Evolutionary conservation across 768 basidiomycete genomes (phyloP), one percentile per base, ranked within the genome.

Genomic region (Leccinum subtestaceum): DNA sequence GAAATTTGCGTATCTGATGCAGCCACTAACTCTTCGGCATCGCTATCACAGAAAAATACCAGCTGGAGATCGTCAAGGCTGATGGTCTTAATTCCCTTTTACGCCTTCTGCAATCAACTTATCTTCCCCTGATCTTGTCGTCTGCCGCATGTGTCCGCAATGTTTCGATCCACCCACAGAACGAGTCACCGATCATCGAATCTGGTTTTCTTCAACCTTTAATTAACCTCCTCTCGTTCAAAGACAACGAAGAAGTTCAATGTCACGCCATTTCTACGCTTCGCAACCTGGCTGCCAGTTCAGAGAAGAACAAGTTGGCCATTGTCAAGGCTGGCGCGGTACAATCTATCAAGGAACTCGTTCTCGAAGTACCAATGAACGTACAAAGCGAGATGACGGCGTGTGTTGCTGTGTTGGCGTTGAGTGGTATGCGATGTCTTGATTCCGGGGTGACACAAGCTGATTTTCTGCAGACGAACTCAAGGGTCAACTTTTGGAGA

Each of bases 331-430:
- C 97, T 5, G 97, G 97, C 4, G 97, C 97, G 17, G 89, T 98
- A 4, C 92, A 94, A 69, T 88, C 92, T 47, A 99, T 99, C 77
- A 97, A 97, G 76, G 94, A 98, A 68, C 80, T 99, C 17, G 95
- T 99, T 2, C 78, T 99, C 12, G 90, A 90, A 67, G 96, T 98
- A 1, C 95, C 97, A 4, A 86, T 97, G 78, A 91, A 90, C 61
- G 97, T 99, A 11, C 97, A 99, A 76, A 96, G 94, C 69, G 97
- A 98, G 77, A 99, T 99, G 97, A 99, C 97, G 46, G 97, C 97
- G 6, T 98, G 96, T 66, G 90, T 98, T 47, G 97, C 97, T 17
- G 97, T 98, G 13, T 76, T 99, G 61, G 97, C 96, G 5, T 73
- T 99, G 65, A 96, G 93, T 67, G 95, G 95, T 96, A 72, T 56